Percentiles rank a stretch among this genome's conserved stretches.
Evolutionary conservation across 129 eudicot genomes (phyloP).

Genomic region (Flaveria sonorensis): DNA sequence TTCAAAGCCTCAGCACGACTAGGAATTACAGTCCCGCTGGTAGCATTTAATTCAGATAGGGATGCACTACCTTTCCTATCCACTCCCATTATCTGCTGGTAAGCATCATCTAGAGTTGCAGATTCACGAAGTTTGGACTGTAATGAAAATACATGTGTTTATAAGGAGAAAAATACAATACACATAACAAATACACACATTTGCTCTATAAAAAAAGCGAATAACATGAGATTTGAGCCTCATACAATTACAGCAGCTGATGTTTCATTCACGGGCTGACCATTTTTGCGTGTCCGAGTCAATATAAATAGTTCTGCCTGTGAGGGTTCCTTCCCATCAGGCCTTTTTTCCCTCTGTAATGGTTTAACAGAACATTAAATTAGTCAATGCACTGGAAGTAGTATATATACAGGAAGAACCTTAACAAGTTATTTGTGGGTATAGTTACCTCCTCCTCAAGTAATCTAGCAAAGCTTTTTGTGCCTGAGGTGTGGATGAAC

Average conservation of each 20-base stretch:
- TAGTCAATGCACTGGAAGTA: not conserved
- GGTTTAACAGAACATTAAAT: not conserved
- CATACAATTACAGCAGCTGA: slow-evolving; percentile 52
- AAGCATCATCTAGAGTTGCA: slow-evolving; percentile 32
- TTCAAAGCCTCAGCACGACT: slow-evolving; percentile 35
- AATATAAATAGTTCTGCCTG: slow-evolving; percentile 47
- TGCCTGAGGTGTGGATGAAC: slow-evolving; percentile 46
- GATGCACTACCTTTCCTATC: slow-evolving; percentile 29
- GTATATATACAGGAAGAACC: slow-evolving; percentile 2
- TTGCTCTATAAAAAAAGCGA: not conserved
- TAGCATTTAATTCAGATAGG: slow-evolving; percentile 20
- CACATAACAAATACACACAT: not conserved
- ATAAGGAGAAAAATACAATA: not conserved
- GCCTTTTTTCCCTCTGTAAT: slow-evolving; percentile 40
- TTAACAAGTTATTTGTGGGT: not conserved
- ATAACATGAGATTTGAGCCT: not conserved
- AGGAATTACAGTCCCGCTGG: slow-evolving; percentile 17
- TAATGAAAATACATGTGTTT: not conserved
- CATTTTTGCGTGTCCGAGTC: slow-evolving; percentile 52
- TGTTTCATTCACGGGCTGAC: slow-evolving; percentile 46
- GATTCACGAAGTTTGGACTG: slow-evolving; percentile 47
- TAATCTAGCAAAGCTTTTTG: slow-evolving; percentile 56
- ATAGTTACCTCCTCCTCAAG: slow-evolving; percentile 51
- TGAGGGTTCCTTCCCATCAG: slow-evolving; percentile 52
- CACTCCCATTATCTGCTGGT: slow-evolving; percentile 30